Evolutionary conservation across 202 grass and related monocot genomes (phyloP).

Genomic region (Brachypodium distachyon): DNA sequence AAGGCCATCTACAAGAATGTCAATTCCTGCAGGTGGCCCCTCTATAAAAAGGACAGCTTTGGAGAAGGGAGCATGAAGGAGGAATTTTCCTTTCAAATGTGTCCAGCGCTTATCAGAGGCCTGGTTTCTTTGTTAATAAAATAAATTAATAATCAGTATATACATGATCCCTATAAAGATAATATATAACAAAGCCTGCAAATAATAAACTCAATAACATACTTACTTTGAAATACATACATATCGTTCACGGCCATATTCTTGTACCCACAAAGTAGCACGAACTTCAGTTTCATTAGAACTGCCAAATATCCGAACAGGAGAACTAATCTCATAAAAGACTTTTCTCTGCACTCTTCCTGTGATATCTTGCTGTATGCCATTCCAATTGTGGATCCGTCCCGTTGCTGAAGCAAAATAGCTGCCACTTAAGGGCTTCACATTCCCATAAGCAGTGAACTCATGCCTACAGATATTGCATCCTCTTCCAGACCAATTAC

Average conservation of each 20-base stretch:
- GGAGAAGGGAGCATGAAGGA: constrained; percentile 66
- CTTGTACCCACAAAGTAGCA: constrained; percentile 79
- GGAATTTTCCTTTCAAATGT: constrained; percentile 78
- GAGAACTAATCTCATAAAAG: constrained; percentile 58
- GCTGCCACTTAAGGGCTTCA: constrained; percentile 57
- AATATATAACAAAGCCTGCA: background rate
- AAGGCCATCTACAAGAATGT: constrained; percentile 85
- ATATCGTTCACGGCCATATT: constrained; percentile 76
- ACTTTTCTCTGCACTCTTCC: constrained; percentile 59
- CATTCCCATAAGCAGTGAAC: constrained; percentile 47
- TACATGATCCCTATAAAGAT: background rate
- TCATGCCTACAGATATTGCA: constrained; percentile 80
- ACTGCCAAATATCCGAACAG: constrained; percentile 64
- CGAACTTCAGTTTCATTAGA: constrained; percentile 50
- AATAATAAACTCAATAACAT: constrained; percentile 9
- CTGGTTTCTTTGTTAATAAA: constrained; percentile 41
- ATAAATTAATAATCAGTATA: constrained; percentile 12
- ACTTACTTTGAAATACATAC: constrained; percentile 84
- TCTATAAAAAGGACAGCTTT: constrained; percentile 80
- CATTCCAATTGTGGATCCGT: constrained; percentile 73
- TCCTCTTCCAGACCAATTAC: constrained; percentile 93
- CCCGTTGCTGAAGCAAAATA: constrained; percentile 73
- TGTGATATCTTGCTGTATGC: constrained; percentile 91
- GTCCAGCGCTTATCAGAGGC: constrained; percentile 80
- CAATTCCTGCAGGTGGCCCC: constrained; percentile 77